phyloP scores from a whole-genome alignment of 225 moss, liverwort and hornwort species.

The Polytrichum formosum region DNA sequence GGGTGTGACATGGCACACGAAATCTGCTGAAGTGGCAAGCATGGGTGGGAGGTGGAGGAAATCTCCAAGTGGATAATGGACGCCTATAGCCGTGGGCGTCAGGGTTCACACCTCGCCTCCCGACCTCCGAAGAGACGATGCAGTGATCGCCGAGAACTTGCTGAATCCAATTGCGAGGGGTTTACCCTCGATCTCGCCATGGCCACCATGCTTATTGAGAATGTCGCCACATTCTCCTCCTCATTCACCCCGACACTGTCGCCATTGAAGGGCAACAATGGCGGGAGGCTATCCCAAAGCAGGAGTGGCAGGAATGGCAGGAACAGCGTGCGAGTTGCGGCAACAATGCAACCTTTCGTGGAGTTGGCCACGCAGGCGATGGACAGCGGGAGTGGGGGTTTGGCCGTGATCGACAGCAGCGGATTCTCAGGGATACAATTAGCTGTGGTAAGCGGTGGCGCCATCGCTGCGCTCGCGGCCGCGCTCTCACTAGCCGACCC shows the following conservation, averaged over 20 bases:
- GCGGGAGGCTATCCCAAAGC: slow-evolving; percentile 1
- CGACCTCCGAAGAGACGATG: too few relatives aligned
- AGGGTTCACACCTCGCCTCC: too few relatives aligned
- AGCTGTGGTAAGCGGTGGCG: slow-evolving; percentile 81
- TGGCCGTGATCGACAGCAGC: slow-evolving; percentile 52
- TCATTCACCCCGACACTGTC: slow-evolving; percentile 13
- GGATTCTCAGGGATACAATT: slow-evolving; percentile 54
- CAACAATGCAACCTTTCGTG: slow-evolving; percentile 29
- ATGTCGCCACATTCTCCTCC: slow-evolving; percentile 5
- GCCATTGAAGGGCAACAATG: slow-evolving; percentile 16
- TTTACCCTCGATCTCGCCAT: too few relatives aligned
- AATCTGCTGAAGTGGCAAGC: not conserved
- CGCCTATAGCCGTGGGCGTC: too few relatives aligned
- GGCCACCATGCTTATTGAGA: too few relatives aligned
- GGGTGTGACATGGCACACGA: too few relatives aligned
- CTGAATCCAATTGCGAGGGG: too few relatives aligned
- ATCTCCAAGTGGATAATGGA: not conserved
- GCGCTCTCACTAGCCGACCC: slow-evolving; percentile 78
- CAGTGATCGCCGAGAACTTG: too few relatives aligned
- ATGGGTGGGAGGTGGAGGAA: not conserved
- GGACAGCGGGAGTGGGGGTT: slow-evolving; percentile 1
- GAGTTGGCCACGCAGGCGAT: slow-evolving; percentile 40
- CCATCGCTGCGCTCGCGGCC: slow-evolving; percentile 64
- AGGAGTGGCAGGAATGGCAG: slow-evolving; percentile 19
- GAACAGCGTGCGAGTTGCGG: slow-evolving; percentile 16